These are phyloP conservation scores for Tardiomyces depauwii DNA, from an alignment of 1,139 yeast species.

Conservation along the genomic window DNA sequence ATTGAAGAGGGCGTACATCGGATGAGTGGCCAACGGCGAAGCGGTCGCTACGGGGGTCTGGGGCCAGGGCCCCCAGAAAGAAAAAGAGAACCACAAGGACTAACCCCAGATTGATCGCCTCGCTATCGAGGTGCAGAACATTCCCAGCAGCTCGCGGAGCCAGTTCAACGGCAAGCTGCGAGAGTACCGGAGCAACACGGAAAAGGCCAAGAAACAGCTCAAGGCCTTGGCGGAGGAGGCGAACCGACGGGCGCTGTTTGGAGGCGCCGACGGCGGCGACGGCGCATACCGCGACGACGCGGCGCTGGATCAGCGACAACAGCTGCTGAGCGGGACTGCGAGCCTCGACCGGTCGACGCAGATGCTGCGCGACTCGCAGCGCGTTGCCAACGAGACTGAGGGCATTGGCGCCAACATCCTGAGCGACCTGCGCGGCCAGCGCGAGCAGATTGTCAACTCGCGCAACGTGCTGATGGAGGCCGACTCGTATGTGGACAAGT, in stretches of 20 bases:
- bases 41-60: no score
- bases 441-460: slow-evolving; percentile 83
- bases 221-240: slow-evolving; percentile 34
- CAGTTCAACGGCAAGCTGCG: slow-evolving; percentile 61
- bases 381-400: slow-evolving; percentile 90
- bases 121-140: slow-evolving; percentile 68
- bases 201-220: slow-evolving; percentile 42
- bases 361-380: slow-evolving; percentile 74
- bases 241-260: slow-evolving; percentile 59
- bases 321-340: slow-evolving; percentile 66
- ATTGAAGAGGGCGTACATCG: no score
- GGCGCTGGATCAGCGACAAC: slow-evolving; percentile 67
- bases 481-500: slow-evolving; percentile 84
- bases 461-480: slow-evolving; percentile 82
- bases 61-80: slow-evolving; percentile 11
- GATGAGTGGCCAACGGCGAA: no score
- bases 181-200: slow-evolving; percentile 52
- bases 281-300: slow-evolving; percentile 28
- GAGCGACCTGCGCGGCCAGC: slow-evolving; percentile 79
- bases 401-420: slow-evolving; percentile 83
- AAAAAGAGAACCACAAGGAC: no score
- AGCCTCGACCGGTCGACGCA: slow-evolving; percentile 76
- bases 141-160: slow-evolving; percentile 62
- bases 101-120: slow-evolving; percentile 47
- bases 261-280: slow-evolving; percentile 33